Conservation (phyloP, 768 basidiomycete species). For the Boletus sensibilis region DNA sequence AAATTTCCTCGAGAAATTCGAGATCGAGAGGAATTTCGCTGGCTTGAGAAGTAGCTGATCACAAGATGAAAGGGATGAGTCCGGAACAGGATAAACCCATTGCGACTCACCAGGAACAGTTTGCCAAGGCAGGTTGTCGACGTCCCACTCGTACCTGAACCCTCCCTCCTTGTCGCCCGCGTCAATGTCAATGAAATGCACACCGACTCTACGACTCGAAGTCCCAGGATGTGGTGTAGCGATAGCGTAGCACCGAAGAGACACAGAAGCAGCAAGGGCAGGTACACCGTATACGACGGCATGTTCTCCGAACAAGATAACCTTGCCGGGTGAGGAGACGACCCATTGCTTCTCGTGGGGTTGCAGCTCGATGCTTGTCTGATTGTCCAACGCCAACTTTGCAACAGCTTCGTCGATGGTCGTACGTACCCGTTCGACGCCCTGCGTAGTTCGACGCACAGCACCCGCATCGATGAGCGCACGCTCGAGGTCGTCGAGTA, state of each 20-base stretch:
- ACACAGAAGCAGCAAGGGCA: slow-evolving; percentile 92
- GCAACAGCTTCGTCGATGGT: slow-evolving; percentile 65
- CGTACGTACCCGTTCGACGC: slow-evolving; percentile 43
- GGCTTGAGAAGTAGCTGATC: slow-evolving; percentile 16
- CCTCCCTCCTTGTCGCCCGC: slow-evolving; percentile 26
- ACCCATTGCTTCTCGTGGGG: slow-evolving; percentile 64
- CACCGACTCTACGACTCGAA: slow-evolving; percentile 43
- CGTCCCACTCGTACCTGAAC: slow-evolving; percentile 80
- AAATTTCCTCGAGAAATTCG: slow-evolving; percentile 70
- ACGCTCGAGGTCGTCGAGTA: slow-evolving; percentile 92
- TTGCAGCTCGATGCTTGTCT: not conserved
- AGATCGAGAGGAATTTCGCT: slow-evolving; percentile 56
- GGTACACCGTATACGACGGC: slow-evolving; percentile 98
- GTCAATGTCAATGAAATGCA: slow-evolving; percentile 78
- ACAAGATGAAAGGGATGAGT: not conserved
- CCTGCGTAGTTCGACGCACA: slow-evolving; percentile 53
- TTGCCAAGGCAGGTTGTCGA: slow-evolving; percentile 78
- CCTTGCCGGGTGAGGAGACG: slow-evolving; percentile 95
- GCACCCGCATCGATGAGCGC: slow-evolving; percentile 92
- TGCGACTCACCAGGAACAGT: slow-evolving; percentile 44
- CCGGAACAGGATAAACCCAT: not conserved
- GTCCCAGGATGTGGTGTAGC: slow-evolving; percentile 68
- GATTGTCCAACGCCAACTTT: slow-evolving; percentile 50
- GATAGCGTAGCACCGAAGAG: slow-evolving; percentile 91
- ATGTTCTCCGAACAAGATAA: slow-evolving; percentile 98